These are phyloP conservation scores for Bacterosira constricta DNA, from an alignment of 108 stramenopile genomes.

Conservation along the genomic window DNA sequence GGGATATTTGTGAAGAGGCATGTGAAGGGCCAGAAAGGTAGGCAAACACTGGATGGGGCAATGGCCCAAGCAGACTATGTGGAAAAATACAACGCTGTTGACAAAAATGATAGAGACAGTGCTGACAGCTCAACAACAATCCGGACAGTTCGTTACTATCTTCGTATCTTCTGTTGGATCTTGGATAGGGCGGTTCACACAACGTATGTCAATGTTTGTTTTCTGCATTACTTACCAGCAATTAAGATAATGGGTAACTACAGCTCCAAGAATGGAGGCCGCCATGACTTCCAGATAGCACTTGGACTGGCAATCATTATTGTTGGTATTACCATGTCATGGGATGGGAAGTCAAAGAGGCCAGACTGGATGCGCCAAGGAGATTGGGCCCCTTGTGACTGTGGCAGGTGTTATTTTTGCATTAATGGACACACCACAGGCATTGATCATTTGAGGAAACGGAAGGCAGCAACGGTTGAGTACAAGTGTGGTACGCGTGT, in stretches of 20 bases:
- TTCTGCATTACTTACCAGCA: too few relatives aligned
- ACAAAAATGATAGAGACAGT: constrained; percentile 2
- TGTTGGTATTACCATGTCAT: neutral
- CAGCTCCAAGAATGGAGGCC: neutral
- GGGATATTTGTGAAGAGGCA: neutral
- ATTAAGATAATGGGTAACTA: neutral
- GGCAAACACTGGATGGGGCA: neutral
- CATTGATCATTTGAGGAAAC: neutral
- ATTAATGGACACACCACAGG: neutral
- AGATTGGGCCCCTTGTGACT: neutral
- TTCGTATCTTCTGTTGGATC: too few relatives aligned
- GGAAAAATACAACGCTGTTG: neutral
- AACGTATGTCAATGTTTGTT: neutral
- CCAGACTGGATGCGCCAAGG: neutral
- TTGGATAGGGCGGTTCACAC: neutral
- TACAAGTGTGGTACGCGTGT: neutral
- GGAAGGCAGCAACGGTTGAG: neutral
- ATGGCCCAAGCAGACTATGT: neutral
- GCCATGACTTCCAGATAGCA: neutral
- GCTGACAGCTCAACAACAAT: neutral
- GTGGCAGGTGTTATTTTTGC: constrained; percentile 7
- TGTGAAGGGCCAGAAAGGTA: neutral
- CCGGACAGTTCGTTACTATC: too few relatives aligned
- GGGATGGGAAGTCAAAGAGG: neutral
- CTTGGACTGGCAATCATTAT: neutral